Conservation (phyloP, 23 red algal species). For the Gracilaria gracilis region DNA sequence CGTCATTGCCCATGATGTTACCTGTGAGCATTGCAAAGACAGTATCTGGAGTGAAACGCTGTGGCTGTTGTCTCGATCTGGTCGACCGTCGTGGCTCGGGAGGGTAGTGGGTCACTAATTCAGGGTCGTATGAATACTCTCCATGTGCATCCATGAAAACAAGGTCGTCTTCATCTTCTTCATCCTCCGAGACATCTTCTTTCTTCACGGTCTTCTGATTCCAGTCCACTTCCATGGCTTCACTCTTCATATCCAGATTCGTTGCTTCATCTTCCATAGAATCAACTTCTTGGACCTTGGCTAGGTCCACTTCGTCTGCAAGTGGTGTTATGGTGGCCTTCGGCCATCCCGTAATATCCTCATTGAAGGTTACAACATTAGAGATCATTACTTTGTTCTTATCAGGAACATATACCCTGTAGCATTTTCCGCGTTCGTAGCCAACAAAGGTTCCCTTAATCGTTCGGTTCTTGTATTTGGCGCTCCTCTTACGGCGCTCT, state of each 20-base stretch:
- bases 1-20: not conserved
- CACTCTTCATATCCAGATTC: not conserved
- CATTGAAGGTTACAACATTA: not conserved
- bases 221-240: not conserved
- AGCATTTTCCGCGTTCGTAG: not conserved
- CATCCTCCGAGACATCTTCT: not conserved
- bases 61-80: not conserved
- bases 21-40: not conserved
- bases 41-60: not conserved
- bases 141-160: no score
- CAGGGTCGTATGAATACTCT: no score
- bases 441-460: not conserved
- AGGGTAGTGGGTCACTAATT: not conserved
- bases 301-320: not conserved
- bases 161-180: not conserved
- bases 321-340: not conserved
- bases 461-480: not conserved
- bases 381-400: not conserved
- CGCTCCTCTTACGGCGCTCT: not conserved
- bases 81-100: not conserved
- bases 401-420: conserved; percentile 13
- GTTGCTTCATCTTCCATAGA: not conserved
- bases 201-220: not conserved
- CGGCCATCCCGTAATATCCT: not conserved
- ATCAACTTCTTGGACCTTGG: not conserved